Conservation (phyloP, 331 rosid species). For the Malus hybrid region DNA sequence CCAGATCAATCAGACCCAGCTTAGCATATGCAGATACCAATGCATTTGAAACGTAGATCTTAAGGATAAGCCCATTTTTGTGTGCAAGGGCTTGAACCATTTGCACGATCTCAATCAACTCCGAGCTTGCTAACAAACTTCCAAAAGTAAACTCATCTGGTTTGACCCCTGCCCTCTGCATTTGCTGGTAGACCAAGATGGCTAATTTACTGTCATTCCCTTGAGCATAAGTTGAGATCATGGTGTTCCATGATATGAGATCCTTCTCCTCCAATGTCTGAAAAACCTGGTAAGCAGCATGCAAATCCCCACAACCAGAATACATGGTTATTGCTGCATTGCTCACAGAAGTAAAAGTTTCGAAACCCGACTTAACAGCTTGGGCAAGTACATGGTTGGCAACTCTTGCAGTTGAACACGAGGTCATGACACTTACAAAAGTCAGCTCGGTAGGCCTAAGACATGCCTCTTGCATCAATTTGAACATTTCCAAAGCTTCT, state of each 20-base stretch:
- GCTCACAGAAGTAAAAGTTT: conserved; percentile 44
- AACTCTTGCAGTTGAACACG: conserved; percentile 32
- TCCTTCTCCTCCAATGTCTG: conserved; percentile 45
- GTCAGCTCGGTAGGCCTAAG: conserved; percentile 51
- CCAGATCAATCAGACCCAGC: conserved; percentile 39
- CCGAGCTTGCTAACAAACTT: conserved; percentile 53
- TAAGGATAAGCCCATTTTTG: conserved; percentile 41
- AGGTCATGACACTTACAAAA: conserved; percentile 68
- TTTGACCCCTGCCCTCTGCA: conserved; percentile 44
- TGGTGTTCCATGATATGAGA: conserved; percentile 70
- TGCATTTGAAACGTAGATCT: conserved; percentile 46
- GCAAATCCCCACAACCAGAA: conserved; percentile 48
- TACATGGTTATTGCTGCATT: conserved; percentile 73
- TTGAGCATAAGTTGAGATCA: conserved; percentile 48
- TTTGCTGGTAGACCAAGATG: conserved; percentile 34
- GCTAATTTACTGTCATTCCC: conserved; percentile 35
- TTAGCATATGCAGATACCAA: conserved; percentile 57
- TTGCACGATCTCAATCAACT: conserved; percentile 32
- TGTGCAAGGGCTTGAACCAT: conserved; percentile 42
- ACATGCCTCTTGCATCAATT: conserved; percentile 45
- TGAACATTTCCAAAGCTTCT: conserved; percentile 51
- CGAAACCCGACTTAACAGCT: conserved; percentile 51
- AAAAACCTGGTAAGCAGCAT: conserved; percentile 44
- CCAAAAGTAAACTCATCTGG: conserved; percentile 73
- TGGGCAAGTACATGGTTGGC: conserved; percentile 53